Conservation (phyloP, 306 rosid genomes). For the Leucaena leucocephala region DNA sequence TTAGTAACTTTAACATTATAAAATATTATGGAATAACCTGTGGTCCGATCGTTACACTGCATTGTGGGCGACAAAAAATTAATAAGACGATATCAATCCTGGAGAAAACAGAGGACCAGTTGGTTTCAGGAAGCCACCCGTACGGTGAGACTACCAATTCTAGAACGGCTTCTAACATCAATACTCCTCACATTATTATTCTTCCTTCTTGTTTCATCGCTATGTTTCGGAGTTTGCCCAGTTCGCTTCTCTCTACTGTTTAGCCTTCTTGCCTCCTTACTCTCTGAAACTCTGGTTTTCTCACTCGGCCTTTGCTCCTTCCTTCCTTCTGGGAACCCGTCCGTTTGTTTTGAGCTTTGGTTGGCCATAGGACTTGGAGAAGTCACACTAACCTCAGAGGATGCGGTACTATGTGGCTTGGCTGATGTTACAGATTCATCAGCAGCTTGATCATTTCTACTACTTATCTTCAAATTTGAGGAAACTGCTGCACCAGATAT, state of each 20-base stretch:
- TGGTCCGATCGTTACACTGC: neutral
- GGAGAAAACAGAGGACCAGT: neutral
- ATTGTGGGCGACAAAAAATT: conserved; percentile 4
- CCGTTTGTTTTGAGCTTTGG: conserved; percentile 28
- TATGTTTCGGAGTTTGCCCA: conserved; percentile 37
- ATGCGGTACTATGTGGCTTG: conserved; percentile 23
- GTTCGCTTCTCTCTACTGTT: conserved; percentile 40
- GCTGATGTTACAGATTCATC: conserved; percentile 26
- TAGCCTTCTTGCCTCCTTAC: conserved; percentile 40
- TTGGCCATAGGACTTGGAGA: conserved; percentile 37
- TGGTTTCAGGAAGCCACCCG: conserved; percentile 55
- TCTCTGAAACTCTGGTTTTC: conserved; percentile 38
- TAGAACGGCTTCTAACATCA: conserved; percentile 46
- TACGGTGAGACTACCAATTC: conserved; percentile 53
- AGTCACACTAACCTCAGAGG: conserved; percentile 37
- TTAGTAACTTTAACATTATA: neutral
- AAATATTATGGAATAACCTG: neutral
- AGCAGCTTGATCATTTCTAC: conserved; percentile 33
- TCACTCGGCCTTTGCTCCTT: conserved; percentile 33
- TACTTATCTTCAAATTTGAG: conserved; percentile 38
- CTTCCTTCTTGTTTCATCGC: conserved; percentile 41
- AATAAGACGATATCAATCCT: neutral
- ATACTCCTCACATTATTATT: conserved; percentile 30
- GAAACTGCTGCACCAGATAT: conserved; percentile 34
- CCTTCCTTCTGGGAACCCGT: conserved; percentile 38